Evolutionary conservation across 352 stramenopile species (phyloP), one percentile per base, ranked within the genome.

Genomic region (Pythium rishiriense): DNA sequence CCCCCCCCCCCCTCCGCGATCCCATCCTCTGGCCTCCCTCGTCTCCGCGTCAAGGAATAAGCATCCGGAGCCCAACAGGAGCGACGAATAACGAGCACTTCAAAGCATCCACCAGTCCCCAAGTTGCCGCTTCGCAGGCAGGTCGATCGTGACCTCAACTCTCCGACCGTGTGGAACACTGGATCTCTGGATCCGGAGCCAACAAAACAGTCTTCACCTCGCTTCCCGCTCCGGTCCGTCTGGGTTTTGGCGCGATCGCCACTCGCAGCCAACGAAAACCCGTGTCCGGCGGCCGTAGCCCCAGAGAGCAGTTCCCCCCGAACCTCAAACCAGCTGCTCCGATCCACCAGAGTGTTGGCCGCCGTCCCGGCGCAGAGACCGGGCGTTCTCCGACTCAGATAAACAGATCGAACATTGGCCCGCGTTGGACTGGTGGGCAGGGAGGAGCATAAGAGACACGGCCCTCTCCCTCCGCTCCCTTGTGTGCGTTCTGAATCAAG

Each of bases 361-460:
- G 17, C 22, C 9, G n/a, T n/a, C n/a, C 7, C 19, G 0, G 52
- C 33, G 33, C 62, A 68, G 39, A 62, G 57, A 68, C 42, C 35
- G 37, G 62, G 42, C 62, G 51, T 41, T 66, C 57, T 51, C 62
- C 52, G 48, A 68, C 62, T 68, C 62, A 68, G 62, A 68, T 68
- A 60, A 51, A 63, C 62, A 69, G 62, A 69, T 69, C 53, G 58
- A 67, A 52, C 26, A 46, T 52, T 58, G 49, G 58, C 46, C 48
- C 41, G 31, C 47, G 10, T 49, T 35, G 53, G 54, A 69, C 54
- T 69, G 62, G 62, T 64, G 62, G 62, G 59, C 54, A 50, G 54
- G 19, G 46, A 57, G 29, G 47, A 49, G 62, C 48, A 69, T 63
- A 62, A 69, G 54, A 69, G 62, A 69, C 62, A 64, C 62, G 54